A percentile compares a stretch with the other conserved stretches of the same genome.
These are phyloP conservation scores for Hyaloperonospora brassicae DNA, from an alignment of 352 stramenopile genomes.

Conservation along the genomic window DNA sequence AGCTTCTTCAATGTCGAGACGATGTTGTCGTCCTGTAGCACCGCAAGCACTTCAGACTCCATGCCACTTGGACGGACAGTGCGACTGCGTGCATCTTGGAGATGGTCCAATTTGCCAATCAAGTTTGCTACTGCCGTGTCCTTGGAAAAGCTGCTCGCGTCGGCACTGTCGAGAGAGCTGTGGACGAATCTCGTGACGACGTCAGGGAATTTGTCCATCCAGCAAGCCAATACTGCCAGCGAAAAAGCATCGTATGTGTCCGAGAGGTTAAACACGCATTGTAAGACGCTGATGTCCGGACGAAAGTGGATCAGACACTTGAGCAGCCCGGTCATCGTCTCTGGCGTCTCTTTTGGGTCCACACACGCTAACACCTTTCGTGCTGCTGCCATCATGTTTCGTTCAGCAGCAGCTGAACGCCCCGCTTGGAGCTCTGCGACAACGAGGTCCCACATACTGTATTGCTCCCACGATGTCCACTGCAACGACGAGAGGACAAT, in stretches of 20 bases:
- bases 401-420: slow-evolving; percentile 31
- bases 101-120: slow-evolving; percentile 50
- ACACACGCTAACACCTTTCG: slow-evolving; percentile 73
- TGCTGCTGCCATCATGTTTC: slow-evolving; percentile 55
- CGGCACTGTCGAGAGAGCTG: slow-evolving; percentile 32
- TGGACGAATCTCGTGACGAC: slow-evolving; percentile 53
- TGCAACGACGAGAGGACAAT: slow-evolving; percentile 66
- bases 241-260: slow-evolving; percentile 58
- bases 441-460: slow-evolving; percentile 71
- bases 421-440: slow-evolving; percentile 49
- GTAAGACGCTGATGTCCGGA: slow-evolving; percentile 57
- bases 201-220: slow-evolving; percentile 58
- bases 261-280: slow-evolving; percentile 69
- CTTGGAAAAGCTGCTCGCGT: slow-evolving; percentile 23
- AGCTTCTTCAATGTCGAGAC: slow-evolving; percentile 32
- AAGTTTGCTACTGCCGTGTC: slow-evolving; percentile 38
- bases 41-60: slow-evolving; percentile 13
- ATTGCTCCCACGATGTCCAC: slow-evolving; percentile 83
- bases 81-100: slow-evolving; percentile 38
- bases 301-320: slow-evolving; percentile 69
- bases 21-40: slow-evolving; percentile 47
- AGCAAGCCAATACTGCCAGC: slow-evolving; percentile 53
- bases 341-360: slow-evolving; percentile 55
- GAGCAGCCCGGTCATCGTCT: slow-evolving; percentile 66
- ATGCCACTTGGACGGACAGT: background rate